phyloP scores from a whole-genome alignment of 2,329 filamentous ascomycete genomes.

The Microcyclosporella mali region DNA sequence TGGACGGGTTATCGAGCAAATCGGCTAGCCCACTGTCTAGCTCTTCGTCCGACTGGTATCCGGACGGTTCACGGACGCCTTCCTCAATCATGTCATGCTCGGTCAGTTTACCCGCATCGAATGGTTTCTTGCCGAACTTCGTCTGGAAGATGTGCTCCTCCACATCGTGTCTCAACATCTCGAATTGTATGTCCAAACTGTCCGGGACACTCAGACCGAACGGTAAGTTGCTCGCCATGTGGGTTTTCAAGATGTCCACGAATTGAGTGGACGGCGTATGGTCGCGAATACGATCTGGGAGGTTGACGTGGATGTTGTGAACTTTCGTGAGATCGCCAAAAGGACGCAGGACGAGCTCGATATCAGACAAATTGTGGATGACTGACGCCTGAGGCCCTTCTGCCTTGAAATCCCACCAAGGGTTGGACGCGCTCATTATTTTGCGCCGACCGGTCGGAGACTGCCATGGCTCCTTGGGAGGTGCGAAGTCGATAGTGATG shows the following conservation, averaged over 20 bases:
- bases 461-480: neutral
- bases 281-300: constrained; percentile 15
- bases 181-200: neutral
- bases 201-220: neutral
- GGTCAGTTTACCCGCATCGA: neutral
- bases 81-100: neutral
- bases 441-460: neutral
- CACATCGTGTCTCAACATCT: neutral
- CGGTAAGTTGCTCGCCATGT: constrained; percentile 13
- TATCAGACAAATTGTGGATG: constrained; percentile 21
- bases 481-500: constrained; percentile 22
- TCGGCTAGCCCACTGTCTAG: too few species aligned
- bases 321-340: constrained; percentile 20
- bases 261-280: constrained; percentile 17
- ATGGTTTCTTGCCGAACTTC: neutral
- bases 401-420: constrained; percentile 22
- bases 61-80: too few species aligned
- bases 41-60: too few species aligned
- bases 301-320: constrained; percentile 22
- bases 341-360: constrained; percentile 25
- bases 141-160: neutral
- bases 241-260: constrained; percentile 12
- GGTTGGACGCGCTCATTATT: constrained; percentile 13
- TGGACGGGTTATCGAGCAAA: too few species aligned
- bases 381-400: constrained; percentile 18